A percentile compares a stretch with the other conserved stretches of the same genome.
Evolutionary conservation across 2,329 filamentous ascomycete species (phyloP).

Genomic region (Trichoderma polysporum): DNA sequence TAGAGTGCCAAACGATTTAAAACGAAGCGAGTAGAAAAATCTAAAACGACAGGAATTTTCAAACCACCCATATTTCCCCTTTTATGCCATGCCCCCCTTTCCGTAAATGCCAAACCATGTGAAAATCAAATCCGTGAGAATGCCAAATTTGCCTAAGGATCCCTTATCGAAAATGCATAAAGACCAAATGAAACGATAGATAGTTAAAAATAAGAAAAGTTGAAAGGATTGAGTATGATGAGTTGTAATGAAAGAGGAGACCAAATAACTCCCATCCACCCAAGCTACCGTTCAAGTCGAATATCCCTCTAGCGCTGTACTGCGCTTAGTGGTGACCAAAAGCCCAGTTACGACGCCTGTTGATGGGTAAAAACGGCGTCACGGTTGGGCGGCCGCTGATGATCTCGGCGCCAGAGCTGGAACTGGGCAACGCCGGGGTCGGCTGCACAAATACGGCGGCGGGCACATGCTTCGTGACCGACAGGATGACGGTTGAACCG

Average conservation of each 20-base stretch:
- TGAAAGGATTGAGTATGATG: neutral
- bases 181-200: constrained; percentile 2
- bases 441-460: neutral
- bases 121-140: neutral
- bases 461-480: constrained; percentile 5
- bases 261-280: neutral
- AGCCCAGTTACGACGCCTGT: constrained; percentile 11
- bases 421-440: neutral
- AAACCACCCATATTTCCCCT: neutral
- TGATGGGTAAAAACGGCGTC: constrained; percentile 7
- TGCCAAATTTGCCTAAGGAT: neutral
- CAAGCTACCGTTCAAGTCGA: neutral
- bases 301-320: too few species aligned
- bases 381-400: constrained; percentile 12
- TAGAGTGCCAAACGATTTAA: constrained; percentile 2
- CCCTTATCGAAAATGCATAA: constrained; percentile 15
- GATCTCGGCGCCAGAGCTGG: neutral
- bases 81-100: neutral
- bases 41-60: constrained; percentile 6
- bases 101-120: constrained; percentile 1
- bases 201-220: neutral
- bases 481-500: neutral
- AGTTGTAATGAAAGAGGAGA: neutral
- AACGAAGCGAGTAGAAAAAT: neutral
- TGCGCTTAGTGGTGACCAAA: constrained; percentile 13